Percentiles rank a stretch among this genome's conserved stretches.
Conservation (phyloP, 192 early-diverging fungal genomes). For the Thoreauomyces humboldtii region DNA sequence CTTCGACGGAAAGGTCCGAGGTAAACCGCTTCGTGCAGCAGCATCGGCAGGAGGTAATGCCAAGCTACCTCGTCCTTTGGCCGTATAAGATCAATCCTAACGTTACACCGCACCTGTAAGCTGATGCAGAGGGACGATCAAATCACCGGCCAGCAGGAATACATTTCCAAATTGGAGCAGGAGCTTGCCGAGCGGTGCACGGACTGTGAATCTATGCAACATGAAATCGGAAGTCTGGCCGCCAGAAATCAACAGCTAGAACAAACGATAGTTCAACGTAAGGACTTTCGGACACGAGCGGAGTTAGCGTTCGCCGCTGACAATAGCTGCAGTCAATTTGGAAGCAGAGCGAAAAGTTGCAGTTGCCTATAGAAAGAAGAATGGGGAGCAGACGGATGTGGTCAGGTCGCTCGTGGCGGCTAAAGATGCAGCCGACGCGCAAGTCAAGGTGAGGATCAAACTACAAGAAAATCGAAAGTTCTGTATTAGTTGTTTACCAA, state of each 20-base stretch:
- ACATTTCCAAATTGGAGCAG: not conserved
- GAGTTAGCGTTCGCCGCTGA: no score
- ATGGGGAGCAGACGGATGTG: not conserved
- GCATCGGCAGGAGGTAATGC: no score
- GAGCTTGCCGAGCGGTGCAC: not conserved
- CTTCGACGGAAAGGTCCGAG: no score
- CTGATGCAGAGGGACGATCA: not conserved
- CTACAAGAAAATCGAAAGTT: no score
- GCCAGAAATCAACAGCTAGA: not conserved
- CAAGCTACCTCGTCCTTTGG: no score
- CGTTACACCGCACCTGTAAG: no score
- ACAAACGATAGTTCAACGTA: not conserved
- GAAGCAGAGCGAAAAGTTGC: slow-evolving; percentile 6
- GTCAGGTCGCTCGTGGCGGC: slow-evolving; percentile 14
- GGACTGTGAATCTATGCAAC: not conserved
- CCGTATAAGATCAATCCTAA: no score
- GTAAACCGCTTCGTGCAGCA: no score
- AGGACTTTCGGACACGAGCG: no score
- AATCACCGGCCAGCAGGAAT: not conserved
- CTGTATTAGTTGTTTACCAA: no score
- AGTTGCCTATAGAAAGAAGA: not conserved
- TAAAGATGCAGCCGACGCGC: slow-evolving; percentile 19
- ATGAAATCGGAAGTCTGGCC: not conserved
- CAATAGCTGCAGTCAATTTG: slow-evolving; percentile 10
- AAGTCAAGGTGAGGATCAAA: slow-evolving; percentile 18